Conservation (phyloP, 1,284 basidiomycete species). For the Puccinia horiana region DNA sequence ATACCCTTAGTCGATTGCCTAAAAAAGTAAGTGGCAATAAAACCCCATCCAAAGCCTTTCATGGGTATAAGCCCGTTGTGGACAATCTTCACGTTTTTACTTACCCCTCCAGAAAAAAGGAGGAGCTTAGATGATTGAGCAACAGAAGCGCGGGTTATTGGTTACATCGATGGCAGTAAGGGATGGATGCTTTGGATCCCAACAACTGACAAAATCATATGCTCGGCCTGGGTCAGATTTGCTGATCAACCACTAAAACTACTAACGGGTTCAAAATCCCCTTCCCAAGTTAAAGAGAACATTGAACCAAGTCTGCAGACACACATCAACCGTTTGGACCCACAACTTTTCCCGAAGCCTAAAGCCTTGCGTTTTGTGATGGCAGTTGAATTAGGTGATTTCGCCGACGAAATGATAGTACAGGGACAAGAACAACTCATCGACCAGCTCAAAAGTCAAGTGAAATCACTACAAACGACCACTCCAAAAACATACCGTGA, state of each 20-base stretch:
- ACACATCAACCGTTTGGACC: neutral
- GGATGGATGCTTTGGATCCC: constrained; percentile 34
- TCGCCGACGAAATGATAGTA: neutral
- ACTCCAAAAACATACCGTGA: neutral
- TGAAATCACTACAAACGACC: neutral
- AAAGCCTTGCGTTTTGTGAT: constrained; percentile 1
- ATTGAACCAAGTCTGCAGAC: neutral
- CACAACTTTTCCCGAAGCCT: neutral
- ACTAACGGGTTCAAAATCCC: neutral
- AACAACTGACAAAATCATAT: neutral
- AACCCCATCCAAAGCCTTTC: neutral
- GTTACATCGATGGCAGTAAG: constrained; percentile 6
- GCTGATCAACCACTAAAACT: neutral
- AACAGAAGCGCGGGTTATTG: neutral
- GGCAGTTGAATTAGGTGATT: neutral
- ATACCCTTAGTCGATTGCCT: neutral
- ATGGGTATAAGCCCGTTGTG: neutral
- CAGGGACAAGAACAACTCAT: neutral
- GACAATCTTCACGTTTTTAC: neutral
- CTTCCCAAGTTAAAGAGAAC: neutral
- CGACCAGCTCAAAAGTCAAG: neutral
- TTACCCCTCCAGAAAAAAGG: neutral
- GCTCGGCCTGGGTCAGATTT: constrained; percentile 4
- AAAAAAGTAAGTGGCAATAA: neutral
- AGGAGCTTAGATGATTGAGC: constrained; percentile 5